Evolutionary conservation across 2,329 filamentous ascomycete species (phyloP).

Genomic region (Aspergillus transmontanensis): DNA sequence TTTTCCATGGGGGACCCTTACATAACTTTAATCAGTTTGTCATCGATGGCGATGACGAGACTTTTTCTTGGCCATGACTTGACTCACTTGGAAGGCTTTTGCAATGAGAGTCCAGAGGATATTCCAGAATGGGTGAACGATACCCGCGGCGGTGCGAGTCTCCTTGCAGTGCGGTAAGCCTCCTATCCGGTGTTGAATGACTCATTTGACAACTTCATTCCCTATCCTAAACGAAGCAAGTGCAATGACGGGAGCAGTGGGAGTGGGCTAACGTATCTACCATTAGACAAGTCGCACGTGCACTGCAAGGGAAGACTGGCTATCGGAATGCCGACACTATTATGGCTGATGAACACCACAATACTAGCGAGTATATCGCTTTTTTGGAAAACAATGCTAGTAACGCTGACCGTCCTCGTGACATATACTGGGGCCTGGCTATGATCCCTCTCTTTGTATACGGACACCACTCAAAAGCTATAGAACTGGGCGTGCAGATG

Average conservation of each 20-base stretch:
- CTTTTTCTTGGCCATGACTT: constrained; percentile 62
- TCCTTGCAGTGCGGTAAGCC: constrained; percentile 52
- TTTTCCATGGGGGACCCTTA: constrained; percentile 62
- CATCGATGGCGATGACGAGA: constrained; percentile 59
- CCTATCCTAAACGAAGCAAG: neutral
- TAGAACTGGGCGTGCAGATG: constrained; percentile 46
- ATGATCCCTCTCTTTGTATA: constrained; percentile 51
- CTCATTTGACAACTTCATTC: neutral
- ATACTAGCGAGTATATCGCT: constrained; percentile 52
- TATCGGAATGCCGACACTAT: constrained; percentile 50
- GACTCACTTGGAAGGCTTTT: constrained; percentile 59
- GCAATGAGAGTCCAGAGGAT: constrained; percentile 59
- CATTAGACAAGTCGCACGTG: constrained; percentile 55
- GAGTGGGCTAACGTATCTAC: constrained; percentile 7
- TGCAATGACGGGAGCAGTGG: neutral
- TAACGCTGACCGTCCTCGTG: constrained; percentile 55
- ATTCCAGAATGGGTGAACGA: constrained; percentile 60
- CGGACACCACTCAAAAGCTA: constrained; percentile 48
- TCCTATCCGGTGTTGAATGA: neutral
- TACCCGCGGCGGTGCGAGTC: constrained; percentile 59
- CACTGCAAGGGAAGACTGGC: constrained; percentile 64
- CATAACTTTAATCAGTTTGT: constrained; percentile 60
- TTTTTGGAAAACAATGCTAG: constrained; percentile 47
- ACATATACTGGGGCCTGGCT: constrained; percentile 57
- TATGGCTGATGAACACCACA: constrained; percentile 59